phyloP scores from a whole-genome alignment of 2,329 filamentous ascomycete species.

The Penicillium sp. region DNA sequence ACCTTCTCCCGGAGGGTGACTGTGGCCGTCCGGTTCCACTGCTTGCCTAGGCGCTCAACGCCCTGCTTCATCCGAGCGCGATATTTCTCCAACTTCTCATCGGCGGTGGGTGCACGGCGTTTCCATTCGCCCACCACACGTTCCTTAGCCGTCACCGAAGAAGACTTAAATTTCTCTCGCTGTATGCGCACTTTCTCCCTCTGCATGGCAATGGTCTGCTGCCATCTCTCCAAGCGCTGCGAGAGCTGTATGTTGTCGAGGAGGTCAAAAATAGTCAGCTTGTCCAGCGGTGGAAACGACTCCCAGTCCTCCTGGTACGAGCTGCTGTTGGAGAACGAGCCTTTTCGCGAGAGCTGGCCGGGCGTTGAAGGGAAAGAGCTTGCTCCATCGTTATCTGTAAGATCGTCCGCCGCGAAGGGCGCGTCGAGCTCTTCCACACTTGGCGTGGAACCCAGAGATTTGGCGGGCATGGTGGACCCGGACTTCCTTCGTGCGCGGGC shows the following conservation, averaged over 20 bases:
- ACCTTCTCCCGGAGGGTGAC: constrained; percentile 91
- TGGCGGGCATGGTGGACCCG: constrained; percentile 19
- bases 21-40: constrained; percentile 84
- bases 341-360: constrained; percentile 62
- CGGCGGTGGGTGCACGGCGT: constrained; percentile 75
- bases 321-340: constrained; percentile 78
- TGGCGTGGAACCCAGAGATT: constrained; percentile 27
- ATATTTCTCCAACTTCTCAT: constrained; percentile 91
- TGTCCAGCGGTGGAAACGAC: constrained; percentile 79
- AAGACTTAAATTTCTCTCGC: constrained; percentile 72
- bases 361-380: constrained; percentile 31
- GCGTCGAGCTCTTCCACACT: constrained; percentile 26
- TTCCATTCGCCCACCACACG: constrained; percentile 92
- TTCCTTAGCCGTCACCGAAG: constrained; percentile 73
- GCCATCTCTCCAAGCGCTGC: constrained; percentile 85
- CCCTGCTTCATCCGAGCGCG: constrained; percentile 78
- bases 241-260: constrained; percentile 88
- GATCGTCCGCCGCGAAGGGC: constrained; percentile 29
- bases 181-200: constrained; percentile 81
- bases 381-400: constrained; percentile 27
- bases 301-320: constrained; percentile 89
- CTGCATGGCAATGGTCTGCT: constrained; percentile 75
- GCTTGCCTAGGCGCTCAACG: constrained; percentile 78
- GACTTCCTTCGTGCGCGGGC: constrained; percentile 24
- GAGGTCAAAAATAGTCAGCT: constrained; percentile 85